Percentiles rank a stretch among this genome's conserved stretches.
These are phyloP conservation scores for Botrytis porri DNA, from an alignment of 2,329 filamentous ascomycete species.

Conservation along the genomic window DNA sequence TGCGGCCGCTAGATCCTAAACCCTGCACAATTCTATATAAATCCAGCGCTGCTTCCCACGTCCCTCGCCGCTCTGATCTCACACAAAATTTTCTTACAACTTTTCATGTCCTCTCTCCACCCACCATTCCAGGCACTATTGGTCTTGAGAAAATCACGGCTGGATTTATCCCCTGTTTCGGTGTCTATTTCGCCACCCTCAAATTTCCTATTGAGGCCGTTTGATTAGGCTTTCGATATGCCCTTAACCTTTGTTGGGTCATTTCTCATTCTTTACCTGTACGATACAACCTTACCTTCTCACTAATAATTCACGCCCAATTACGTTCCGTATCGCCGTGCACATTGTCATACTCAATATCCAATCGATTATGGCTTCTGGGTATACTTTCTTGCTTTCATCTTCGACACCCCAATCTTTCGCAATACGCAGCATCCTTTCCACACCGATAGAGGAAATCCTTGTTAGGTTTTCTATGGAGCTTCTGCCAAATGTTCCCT, in stretches of 20 bases:
- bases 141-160: neutral
- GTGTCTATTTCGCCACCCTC: neutral
- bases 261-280: neutral
- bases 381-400: neutral
- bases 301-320: neutral
- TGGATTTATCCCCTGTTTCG: neutral
- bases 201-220: neutral
- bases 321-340: neutral
- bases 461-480: neutral
- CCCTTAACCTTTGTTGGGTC: neutral
- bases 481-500: neutral
- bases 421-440: neutral
- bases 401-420: neutral
- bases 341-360: neutral
- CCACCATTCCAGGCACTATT: neutral
- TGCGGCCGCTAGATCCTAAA: neutral
- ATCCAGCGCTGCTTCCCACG: neutral
- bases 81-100: neutral
- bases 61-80: neutral
- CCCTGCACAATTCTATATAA: conserved; percentile 8
- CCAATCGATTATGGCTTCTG: neutral
- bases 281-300: neutral
- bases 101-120: neutral
- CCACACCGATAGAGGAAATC: neutral
- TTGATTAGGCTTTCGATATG: neutral